phyloP scores from a whole-genome alignment of 352 stramenopile species.

The Paralagenidium karlingii region DNA sequence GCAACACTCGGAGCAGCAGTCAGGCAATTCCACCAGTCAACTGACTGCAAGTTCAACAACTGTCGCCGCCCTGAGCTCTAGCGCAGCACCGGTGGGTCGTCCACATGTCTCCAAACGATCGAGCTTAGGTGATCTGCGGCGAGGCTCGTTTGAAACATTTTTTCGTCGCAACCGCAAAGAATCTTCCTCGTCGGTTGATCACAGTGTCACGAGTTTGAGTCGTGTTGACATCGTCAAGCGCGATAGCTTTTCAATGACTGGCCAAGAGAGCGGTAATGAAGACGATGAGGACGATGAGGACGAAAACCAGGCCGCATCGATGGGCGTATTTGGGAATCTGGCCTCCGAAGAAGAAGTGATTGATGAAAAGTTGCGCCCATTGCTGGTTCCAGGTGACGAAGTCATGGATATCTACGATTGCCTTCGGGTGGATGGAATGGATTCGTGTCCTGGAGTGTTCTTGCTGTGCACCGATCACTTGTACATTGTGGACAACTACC shows the following conservation, averaged over 20 bases:
- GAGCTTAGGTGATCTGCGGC: too few species aligned
- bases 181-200: neutral
- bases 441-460: slow-evolving; percentile 59
- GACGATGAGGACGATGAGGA: slow-evolving; percentile 13
- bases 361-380: slow-evolving; percentile 52
- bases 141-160: too few species aligned
- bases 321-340: neutral
- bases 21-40: too few species aligned
- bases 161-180: neutral
- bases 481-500: slow-evolving; percentile 70
- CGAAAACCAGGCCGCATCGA: too few species aligned
- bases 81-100: too few species aligned
- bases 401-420: slow-evolving; percentile 57
- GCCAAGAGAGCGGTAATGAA: slow-evolving; percentile 9
- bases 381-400: slow-evolving; percentile 51
- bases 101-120: too few species aligned
- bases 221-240: neutral
- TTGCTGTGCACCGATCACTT: slow-evolving; percentile 48
- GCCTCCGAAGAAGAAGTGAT: slow-evolving; percentile 18
- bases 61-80: too few species aligned
- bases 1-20: too few species aligned
- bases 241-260: slow-evolving; percentile 2
- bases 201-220: neutral
- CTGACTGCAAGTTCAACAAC: too few species aligned
- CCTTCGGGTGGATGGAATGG: slow-evolving; percentile 63